These are phyloP conservation scores for Pseudogymnoascus sp. DNA, from an alignment of 2,329 filamentous ascomycete species.

Conservation along the genomic window DNA sequence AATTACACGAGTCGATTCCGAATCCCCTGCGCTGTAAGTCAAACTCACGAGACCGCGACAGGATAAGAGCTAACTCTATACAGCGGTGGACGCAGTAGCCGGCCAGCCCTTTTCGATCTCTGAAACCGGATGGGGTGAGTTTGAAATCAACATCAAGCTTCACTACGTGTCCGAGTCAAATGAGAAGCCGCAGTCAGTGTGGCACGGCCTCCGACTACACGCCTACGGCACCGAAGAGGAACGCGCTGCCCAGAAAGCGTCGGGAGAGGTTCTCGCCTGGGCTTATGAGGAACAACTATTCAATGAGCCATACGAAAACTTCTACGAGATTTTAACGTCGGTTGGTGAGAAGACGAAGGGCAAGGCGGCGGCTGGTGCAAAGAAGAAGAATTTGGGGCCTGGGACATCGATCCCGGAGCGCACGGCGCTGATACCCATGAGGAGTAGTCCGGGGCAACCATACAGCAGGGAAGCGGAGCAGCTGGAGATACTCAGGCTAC, in stretches of 20 bases:
- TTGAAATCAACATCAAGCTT: conserved; percentile 90
- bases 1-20: conserved; percentile 93
- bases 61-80: not conserved
- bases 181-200: conserved; percentile 94
- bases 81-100: conserved; percentile 64
- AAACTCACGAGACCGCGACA: not conserved
- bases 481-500: conserved; percentile 53
- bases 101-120: conserved; percentile 71
- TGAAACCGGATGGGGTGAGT: conserved; percentile 97
- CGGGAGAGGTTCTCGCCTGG: conserved; percentile 66
- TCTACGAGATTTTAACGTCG: conserved; percentile 79
- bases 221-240: conserved; percentile 80
- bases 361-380: conserved; percentile 50
- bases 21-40: conserved; percentile 72
- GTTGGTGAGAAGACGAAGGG: conserved; percentile 54
- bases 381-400: conserved; percentile 33
- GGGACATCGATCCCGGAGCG: conserved; percentile 47
- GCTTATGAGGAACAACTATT: conserved; percentile 92
- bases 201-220: conserved; percentile 86
- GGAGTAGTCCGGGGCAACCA: conserved; percentile 60
- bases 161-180: conserved; percentile 83
- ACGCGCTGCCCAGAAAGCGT: conserved; percentile 51
- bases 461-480: conserved; percentile 67
- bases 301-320: conserved; percentile 90
- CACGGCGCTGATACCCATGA: conserved; percentile 68